A percentile compares a stretch with the other conserved stretches of the same genome.
Evolutionary conservation across 352 stramenopile species (phyloP).

Genomic region (Globisporangium polare): DNA sequence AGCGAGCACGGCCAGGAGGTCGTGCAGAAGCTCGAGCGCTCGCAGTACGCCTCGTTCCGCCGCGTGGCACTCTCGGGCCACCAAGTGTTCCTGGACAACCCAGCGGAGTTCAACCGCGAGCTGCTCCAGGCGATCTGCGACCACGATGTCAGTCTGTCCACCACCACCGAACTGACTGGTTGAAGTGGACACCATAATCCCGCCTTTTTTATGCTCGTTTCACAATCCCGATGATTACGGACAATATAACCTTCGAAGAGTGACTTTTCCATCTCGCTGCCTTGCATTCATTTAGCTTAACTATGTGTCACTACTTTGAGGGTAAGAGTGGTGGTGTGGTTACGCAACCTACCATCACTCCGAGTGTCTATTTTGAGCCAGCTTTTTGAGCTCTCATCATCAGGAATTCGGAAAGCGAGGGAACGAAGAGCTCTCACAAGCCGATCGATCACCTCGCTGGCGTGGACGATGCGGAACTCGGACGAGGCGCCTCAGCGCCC

Average conservation of each 20-base stretch:
- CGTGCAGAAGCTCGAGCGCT: constrained; percentile 9
- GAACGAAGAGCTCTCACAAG: constrained; percentile 1
- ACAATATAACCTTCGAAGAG: background rate
- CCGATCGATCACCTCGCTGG: background rate
- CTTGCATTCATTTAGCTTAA: no score
- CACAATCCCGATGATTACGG: background rate
- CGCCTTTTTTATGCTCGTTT: background rate
- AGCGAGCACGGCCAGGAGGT: constrained; percentile 14
- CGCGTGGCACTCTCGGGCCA: background rate
- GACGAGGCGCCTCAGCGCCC: background rate
- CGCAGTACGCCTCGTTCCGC: constrained; percentile 4
- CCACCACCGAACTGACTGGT: background rate
- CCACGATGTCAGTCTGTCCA: background rate
- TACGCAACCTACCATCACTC: background rate
- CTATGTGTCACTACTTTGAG: background rate
- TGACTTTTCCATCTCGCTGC: background rate
- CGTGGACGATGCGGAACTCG: constrained; percentile 2
- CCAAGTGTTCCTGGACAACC: constrained; percentile 13
- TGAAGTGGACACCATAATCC: background rate
- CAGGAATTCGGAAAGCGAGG: background rate
- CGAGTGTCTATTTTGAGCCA: no score
- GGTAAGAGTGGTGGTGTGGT: background rate
- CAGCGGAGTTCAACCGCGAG: constrained; percentile 3
- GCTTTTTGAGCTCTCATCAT: no score
- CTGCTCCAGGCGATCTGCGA: constrained; percentile 2